A percentile compares a stretch with the other conserved stretches of the same genome.
These are phyloP conservation scores for Cadophora malorum DNA, from an alignment of 2,329 filamentous ascomycete genomes.

Conservation along the genomic window DNA sequence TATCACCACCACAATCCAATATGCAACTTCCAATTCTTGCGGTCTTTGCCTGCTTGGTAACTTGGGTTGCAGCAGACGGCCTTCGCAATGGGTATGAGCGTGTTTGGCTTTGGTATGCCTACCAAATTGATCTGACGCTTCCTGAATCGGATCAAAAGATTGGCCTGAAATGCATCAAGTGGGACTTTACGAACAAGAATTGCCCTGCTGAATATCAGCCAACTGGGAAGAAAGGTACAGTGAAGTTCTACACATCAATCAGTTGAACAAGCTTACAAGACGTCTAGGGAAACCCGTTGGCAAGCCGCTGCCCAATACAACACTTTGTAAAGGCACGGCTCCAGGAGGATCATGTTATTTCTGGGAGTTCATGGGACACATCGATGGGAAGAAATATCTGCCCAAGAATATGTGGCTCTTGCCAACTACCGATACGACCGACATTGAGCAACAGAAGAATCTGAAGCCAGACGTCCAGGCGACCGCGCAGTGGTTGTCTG, in stretches of 20 bases:
- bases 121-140: constrained; percentile 4
- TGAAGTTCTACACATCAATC: neutral
- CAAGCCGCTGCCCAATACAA: neutral
- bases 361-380: constrained; percentile 10
- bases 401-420: constrained; percentile 9
- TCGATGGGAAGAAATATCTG: neutral
- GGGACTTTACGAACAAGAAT: neutral
- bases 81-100: constrained; percentile 9
- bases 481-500: neutral
- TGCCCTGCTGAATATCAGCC: neutral
- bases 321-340: neutral
- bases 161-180: constrained; percentile 1
- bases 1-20: neutral
- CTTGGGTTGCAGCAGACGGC: neutral
- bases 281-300: neutral
- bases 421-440: neutral
- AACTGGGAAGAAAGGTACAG: neutral
- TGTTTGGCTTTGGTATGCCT: constrained; percentile 14
- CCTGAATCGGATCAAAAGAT: constrained; percentile 1
- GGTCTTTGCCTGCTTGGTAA: neutral
- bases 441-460: neutral
- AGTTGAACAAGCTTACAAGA: neutral
- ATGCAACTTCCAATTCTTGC: constrained; percentile 7
- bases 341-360: constrained; percentile 1
- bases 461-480: neutral